phyloP scores from a whole-genome alignment of 768 basidiomycete species.

The Wakefieldia striispora region DNA sequence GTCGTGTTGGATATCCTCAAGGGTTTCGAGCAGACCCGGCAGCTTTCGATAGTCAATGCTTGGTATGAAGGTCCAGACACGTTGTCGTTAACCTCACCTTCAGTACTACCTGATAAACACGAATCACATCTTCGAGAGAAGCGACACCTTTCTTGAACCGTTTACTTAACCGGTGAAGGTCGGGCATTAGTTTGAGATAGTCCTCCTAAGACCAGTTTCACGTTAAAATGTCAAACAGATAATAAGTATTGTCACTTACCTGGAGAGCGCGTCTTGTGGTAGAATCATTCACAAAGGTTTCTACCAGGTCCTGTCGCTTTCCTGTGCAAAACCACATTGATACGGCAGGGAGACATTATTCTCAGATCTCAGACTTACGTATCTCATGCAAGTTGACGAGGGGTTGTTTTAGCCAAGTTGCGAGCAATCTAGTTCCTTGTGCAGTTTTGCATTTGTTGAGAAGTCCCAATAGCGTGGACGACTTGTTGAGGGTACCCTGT shows the following conservation, averaged over 20 bases:
- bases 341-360: neutral
- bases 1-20: conserved; percentile 50
- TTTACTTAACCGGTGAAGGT: conserved; percentile 89
- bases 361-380: conserved; percentile 44
- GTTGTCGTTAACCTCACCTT: conserved; percentile 46
- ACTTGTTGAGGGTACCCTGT: conserved; percentile 66
- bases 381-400: conserved; percentile 93
- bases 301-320: conserved; percentile 84
- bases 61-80: neutral
- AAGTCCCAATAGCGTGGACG: conserved; percentile 83
- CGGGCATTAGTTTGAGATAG: conserved; percentile 87
- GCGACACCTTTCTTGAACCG: conserved; percentile 84
- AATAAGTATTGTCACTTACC: conserved; percentile 38
- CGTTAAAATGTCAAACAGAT: neutral
- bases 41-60: conserved; percentile 45
- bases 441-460: conserved; percentile 96
- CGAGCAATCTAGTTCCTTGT: conserved; percentile 85
- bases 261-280: conserved; percentile 70
- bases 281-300: conserved; percentile 79
- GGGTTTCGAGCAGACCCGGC: conserved; percentile 65
- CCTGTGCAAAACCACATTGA: conserved; percentile 39
- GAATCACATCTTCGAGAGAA: conserved; percentile 90
- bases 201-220: conserved; percentile 57
- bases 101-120: conserved; percentile 89
- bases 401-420: conserved; percentile 95